These are phyloP conservation scores for Cairneyella variabilis DNA, from an alignment of 495 filamentous ascomycete species.

Conservation along the genomic window DNA sequence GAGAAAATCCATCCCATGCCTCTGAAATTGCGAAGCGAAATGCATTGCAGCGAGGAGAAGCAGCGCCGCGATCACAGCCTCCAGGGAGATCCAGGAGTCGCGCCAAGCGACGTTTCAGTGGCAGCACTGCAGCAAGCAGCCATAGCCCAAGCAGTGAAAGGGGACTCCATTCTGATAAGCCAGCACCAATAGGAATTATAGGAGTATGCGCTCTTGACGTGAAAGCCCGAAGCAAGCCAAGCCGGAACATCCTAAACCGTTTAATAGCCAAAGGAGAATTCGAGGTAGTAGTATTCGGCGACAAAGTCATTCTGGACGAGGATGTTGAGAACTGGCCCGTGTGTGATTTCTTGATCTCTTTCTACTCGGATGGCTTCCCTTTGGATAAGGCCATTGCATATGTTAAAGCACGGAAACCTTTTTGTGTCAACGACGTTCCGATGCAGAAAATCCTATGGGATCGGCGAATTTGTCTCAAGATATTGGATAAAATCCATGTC, in stretches of 20 bases:
- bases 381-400: slow-evolving; percentile 97
- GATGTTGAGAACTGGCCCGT: slow-evolving; percentile 72
- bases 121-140: slow-evolving; percentile 72
- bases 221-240: slow-evolving; percentile 94
- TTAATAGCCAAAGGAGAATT: slow-evolving; percentile 89
- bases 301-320: slow-evolving; percentile 97
- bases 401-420: slow-evolving; percentile 83
- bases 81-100: slow-evolving; percentile 62
- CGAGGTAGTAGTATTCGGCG: slow-evolving; percentile 94
- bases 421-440: slow-evolving; percentile 93
- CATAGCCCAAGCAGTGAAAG: slow-evolving; percentile 58
- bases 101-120: slow-evolving; percentile 68
- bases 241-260: slow-evolving; percentile 88
- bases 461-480: slow-evolving; percentile 77
- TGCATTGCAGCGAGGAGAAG: slow-evolving; percentile 23
- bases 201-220: slow-evolving; percentile 94
- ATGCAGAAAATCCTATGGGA: slow-evolving; percentile 99
- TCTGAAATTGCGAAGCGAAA: slow-evolving; percentile 32
- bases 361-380: slow-evolving; percentile 96
- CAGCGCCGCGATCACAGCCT: slow-evolving; percentile 13
- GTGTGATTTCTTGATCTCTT: slow-evolving; percentile 92
- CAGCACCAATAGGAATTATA: slow-evolving; percentile 57
- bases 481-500: slow-evolving; percentile 85
- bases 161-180: slow-evolving; percentile 40
- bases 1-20: slow-evolving; percentile 34